Conservation (phyloP, 768 basidiomycete genomes). For the Mycena sanguinolenta region DNA sequence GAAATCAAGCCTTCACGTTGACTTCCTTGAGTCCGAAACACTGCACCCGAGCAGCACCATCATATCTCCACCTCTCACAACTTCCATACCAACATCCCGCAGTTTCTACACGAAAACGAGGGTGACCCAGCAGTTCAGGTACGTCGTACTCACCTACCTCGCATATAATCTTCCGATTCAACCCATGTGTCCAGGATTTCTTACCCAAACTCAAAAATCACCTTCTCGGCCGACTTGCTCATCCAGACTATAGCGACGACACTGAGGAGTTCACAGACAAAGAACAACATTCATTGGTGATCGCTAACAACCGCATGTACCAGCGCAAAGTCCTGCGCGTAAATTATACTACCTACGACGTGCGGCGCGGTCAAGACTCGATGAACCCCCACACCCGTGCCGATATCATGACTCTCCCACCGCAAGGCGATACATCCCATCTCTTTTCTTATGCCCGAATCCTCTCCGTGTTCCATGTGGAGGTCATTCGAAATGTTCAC, state of each 20-base stretch:
- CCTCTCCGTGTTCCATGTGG: too few relatives aligned
- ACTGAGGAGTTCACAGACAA: conserved; percentile 25
- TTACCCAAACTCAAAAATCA: conserved; percentile 44
- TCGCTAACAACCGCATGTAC: conserved; percentile 45
- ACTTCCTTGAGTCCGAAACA: conserved; percentile 11
- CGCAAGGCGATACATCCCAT: neutral
- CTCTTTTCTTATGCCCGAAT: too few relatives aligned
- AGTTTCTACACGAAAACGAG: neutral
- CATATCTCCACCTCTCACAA: conserved; percentile 27
- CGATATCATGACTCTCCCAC: conserved; percentile 45
- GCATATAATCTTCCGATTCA: neutral
- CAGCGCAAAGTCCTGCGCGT: conserved; percentile 48
- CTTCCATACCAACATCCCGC: neutral
- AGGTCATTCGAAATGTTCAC: too few relatives aligned
- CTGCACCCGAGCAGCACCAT: conserved; percentile 19
- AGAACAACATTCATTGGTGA: conserved; percentile 30
- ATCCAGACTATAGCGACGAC: conserved; percentile 33
- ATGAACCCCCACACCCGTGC: conserved; percentile 48
- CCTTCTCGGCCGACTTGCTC: conserved; percentile 42
- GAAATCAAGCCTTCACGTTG: neutral
- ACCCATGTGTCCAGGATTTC: conserved; percentile 45
- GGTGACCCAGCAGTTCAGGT: neutral
- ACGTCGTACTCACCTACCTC: neutral
- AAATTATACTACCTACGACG: conserved; percentile 61
- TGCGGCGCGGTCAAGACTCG: conserved; percentile 51